phyloP scores from a whole-genome alignment of 2,329 filamentous ascomycete species.

The Tolypocladium guangdongense region DNA sequence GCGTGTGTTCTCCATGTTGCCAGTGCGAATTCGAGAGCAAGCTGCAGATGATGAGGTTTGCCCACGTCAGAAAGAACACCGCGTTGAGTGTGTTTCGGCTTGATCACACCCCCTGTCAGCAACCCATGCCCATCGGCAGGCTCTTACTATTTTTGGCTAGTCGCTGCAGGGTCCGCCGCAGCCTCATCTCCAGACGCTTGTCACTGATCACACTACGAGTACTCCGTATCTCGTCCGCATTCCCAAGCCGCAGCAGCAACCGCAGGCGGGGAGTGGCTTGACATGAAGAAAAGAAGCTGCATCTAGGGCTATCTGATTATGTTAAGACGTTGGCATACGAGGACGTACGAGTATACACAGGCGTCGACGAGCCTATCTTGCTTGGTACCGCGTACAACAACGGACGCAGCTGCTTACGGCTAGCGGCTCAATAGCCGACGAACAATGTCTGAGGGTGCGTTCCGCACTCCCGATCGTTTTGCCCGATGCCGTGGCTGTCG shows the following conservation, averaged over 20 bases:
- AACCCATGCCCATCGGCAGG: not conserved
- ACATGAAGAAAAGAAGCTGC: not conserved
- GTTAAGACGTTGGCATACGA: not conserved
- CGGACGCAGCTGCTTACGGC: not conserved
- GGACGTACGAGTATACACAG: too few relatives aligned
- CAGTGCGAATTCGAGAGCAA: not conserved
- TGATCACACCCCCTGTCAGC: not conserved
- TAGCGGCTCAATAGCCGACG: not conserved
- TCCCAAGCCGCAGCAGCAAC: not conserved
- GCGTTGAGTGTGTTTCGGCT: not conserved
- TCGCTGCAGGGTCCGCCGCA: not conserved
- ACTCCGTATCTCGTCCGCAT: not conserved
- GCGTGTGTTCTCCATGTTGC: not conserved
- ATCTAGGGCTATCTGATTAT: not conserved
- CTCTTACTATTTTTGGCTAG: not conserved
- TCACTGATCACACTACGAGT: not conserved
- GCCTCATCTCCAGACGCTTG: not conserved
- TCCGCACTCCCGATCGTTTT: not conserved
- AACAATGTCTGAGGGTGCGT: not conserved
- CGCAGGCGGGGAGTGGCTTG: not conserved
- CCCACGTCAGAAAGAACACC: not conserved
- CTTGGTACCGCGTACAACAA: too few relatives aligned
- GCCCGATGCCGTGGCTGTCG: not conserved
- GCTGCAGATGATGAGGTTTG: not conserved
- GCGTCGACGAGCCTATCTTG: not conserved